Conservation (phyloP, 176 grass and related monocot genomes). For the Ampelocalamus luodianensis region DNA sequence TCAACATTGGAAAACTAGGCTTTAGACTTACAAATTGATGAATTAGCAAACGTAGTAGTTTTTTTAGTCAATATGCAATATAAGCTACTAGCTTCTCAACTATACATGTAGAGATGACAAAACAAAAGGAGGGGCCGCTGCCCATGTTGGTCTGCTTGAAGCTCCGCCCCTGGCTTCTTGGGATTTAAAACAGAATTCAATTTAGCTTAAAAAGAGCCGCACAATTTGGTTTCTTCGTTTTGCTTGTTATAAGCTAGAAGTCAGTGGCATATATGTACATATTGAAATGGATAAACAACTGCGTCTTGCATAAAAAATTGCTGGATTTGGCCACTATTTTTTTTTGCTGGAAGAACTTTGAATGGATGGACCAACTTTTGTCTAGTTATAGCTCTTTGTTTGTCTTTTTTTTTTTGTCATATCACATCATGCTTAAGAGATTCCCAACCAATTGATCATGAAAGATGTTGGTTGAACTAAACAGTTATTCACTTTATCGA, state of each 20-base stretch:
- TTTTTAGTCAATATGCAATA: no score
- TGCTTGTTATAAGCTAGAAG: not conserved
- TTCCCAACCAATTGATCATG: not conserved
- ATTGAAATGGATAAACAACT: not conserved
- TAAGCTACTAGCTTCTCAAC: not conserved
- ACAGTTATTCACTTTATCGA: not conserved
- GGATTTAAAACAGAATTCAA: not conserved
- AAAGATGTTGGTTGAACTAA: not conserved
- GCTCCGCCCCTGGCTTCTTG: not conserved
- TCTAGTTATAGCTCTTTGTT: not conserved
- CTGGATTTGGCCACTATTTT: not conserved
- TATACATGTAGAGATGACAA: not conserved
- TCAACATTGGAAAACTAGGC: not conserved
- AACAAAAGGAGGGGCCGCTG: not conserved
- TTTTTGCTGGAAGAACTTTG: not conserved
- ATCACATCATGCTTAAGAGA: not conserved
- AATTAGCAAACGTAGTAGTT: not conserved
- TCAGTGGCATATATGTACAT: no score
- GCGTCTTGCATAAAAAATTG: not conserved
- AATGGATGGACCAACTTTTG: not conserved
- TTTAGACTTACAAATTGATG: not conserved
- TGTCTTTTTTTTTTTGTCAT: not conserved
- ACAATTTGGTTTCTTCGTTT: slow-evolving; percentile 10
- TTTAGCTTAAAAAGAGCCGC: not conserved
- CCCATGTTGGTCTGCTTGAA: not conserved